phyloP scores from a whole-genome alignment of 2,329 filamentous ascomycete genomes.

The Colletotrichum zoysiae region DNA sequence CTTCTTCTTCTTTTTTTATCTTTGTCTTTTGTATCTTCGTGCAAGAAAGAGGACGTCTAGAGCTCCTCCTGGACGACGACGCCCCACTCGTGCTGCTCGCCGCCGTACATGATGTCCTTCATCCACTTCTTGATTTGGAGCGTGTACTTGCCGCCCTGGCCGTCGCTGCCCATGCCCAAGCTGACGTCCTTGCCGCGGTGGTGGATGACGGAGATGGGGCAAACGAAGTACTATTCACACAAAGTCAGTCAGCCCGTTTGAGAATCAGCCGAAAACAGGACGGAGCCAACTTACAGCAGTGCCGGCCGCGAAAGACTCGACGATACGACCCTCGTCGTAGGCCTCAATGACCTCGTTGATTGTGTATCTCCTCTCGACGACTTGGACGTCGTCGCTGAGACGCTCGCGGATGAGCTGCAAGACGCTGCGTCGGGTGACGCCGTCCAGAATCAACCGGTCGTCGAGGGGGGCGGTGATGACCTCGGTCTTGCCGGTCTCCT shows the following conservation, averaged over 20 bases:
- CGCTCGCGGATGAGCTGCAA: constrained; percentile 78
- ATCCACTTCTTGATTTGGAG: constrained; percentile 75
- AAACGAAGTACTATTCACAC: constrained; percentile 73
- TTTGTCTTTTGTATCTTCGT: background rate
- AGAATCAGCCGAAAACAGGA: background rate
- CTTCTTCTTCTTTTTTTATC: background rate
- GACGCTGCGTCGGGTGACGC: constrained; percentile 86
- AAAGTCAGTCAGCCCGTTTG: constrained; percentile 40
- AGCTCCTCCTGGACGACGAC: constrained; percentile 74
- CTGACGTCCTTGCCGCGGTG: constrained; percentile 74
- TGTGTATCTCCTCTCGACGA: constrained; percentile 86
- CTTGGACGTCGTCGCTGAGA: constrained; percentile 70
- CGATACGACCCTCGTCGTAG: constrained; percentile 77
- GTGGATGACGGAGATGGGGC: constrained; percentile 75
- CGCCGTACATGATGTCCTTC: constrained; percentile 81
- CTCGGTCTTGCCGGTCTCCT: constrained; percentile 71
- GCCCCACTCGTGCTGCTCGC: constrained; percentile 76
- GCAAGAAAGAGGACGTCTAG: constrained; percentile 42
- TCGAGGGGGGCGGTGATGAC: constrained; percentile 87
- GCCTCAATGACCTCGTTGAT: constrained; percentile 84
- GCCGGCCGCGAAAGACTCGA: constrained; percentile 89
- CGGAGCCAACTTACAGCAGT: constrained; percentile 75
- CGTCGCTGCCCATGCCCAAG: constrained; percentile 70
- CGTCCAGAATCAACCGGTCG: constrained; percentile 86
- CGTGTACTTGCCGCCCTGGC: constrained; percentile 68